Conservation (phyloP, 2,329 filamentous ascomycete genomes). For the Pestalotiopsis sp. region DNA sequence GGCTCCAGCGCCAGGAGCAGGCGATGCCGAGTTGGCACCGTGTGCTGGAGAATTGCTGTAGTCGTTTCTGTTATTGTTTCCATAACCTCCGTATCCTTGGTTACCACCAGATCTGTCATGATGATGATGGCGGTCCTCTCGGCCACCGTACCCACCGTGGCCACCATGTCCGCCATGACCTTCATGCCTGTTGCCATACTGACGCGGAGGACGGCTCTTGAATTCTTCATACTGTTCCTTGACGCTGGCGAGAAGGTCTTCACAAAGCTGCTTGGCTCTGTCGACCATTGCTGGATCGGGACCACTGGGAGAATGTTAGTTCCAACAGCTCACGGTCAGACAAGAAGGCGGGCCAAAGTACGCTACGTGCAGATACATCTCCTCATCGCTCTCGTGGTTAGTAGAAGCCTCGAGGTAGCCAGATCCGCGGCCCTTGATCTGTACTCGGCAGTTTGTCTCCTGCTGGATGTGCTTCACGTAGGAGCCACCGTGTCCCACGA, state of each 20-base stretch:
- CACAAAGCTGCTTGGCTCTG: conserved; percentile 83
- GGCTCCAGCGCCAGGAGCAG: conserved; percentile 38
- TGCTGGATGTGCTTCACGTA: conserved; percentile 99
- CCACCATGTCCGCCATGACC: conserved; percentile 41
- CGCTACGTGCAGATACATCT: conserved; percentile 97
- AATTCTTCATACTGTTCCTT: conserved; percentile 88
- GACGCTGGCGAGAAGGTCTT: conserved; percentile 85
- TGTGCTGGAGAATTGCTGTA: conserved; percentile 44
- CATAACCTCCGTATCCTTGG: conserved; percentile 31
- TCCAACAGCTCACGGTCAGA: neutral
- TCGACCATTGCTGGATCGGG: conserved; percentile 86
- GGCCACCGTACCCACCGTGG: conserved; percentile 43
- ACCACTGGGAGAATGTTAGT: conserved; percentile 60
- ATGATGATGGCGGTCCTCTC: conserved; percentile 28
- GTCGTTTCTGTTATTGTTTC: conserved; percentile 34
- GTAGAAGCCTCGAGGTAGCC: conserved; percentile 90
- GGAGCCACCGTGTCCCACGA: conserved; percentile 90
- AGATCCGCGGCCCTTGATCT: conserved; percentile 96
- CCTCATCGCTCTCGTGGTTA: conserved; percentile 89
- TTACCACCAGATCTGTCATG: conserved; percentile 36
- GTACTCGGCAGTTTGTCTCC: conserved; percentile 91
- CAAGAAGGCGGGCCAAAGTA: conserved; percentile 47
- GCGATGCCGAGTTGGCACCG: conserved; percentile 38
- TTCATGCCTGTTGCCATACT: conserved; percentile 52
- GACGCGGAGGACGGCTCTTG: conserved; percentile 78